Percentiles rank a stretch among this genome's conserved stretches.
Evolutionary conservation across 2,329 filamentous ascomycete species (phyloP).

Genomic region (Lojkania enalia): DNA sequence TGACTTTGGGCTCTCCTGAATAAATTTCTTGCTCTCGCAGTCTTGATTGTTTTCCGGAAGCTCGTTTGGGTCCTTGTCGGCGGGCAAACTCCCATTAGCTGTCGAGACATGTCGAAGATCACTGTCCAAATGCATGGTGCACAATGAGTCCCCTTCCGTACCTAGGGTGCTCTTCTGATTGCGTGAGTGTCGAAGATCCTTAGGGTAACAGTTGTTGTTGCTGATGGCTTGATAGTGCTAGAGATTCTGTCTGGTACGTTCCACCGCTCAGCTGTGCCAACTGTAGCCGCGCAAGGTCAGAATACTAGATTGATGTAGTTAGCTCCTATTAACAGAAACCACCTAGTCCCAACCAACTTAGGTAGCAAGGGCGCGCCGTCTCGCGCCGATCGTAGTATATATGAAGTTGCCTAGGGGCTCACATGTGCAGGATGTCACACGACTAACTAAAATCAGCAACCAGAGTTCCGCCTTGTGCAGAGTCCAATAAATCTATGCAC

Average conservation of each 20-base stretch:
- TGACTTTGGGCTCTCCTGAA: constrained; percentile 1
- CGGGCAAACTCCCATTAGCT: constrained; percentile 1
- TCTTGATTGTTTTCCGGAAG: constrained; percentile 3
- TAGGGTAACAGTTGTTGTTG: neutral
- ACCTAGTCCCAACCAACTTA: neutral
- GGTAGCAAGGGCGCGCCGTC: neutral
- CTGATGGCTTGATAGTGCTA: neutral
- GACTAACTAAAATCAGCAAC: neutral
- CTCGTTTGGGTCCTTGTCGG: constrained; percentile 2
- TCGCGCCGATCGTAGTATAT: neutral
- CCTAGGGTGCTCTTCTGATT: neutral
- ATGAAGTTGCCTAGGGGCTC: neutral
- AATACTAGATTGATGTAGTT: neutral
- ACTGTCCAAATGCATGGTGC: constrained; percentile 1
- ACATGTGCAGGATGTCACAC: neutral
- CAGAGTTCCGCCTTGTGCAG: neutral
- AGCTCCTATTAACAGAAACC: neutral
- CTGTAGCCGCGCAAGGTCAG: neutral
- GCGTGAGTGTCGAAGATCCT: neutral
- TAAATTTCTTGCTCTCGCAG: constrained; percentile 3
- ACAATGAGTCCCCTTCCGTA: neutral
- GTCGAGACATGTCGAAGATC: neutral
- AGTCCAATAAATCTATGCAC: neutral
- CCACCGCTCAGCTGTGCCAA: neutral
- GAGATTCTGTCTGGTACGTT: neutral